A percentile compares a stretch with the other conserved stretches of the same genome.
Conservation (phyloP, 1,284 basidiomycete genomes). For the Microbotryum lychnidis-dioicae region DNA sequence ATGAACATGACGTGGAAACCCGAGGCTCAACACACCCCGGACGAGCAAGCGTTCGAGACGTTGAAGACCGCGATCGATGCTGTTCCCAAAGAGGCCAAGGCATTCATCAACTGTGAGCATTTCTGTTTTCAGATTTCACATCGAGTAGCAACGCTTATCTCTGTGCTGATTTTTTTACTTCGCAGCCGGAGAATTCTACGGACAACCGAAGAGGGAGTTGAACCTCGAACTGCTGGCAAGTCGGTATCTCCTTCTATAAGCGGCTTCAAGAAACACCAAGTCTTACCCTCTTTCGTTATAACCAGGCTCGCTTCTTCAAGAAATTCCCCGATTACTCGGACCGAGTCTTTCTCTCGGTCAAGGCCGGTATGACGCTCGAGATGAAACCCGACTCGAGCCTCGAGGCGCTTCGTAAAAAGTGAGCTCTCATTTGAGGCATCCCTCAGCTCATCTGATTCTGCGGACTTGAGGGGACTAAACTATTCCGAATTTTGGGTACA, state of each 20-base stretch:
- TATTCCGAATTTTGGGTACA: too few species aligned
- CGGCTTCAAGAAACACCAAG: too few species aligned
- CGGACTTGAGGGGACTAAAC: too few species aligned
- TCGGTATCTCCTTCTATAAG: background rate
- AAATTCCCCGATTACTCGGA: constrained; percentile 32
- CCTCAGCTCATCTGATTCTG: too few species aligned
- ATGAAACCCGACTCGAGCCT: constrained; percentile 22
- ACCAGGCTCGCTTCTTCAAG: constrained; percentile 31
- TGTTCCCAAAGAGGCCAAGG: background rate
- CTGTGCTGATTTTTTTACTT: too few species aligned
- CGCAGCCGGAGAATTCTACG: constrained; percentile 31
- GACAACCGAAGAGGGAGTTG: constrained; percentile 8
- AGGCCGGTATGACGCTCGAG: constrained; percentile 30
- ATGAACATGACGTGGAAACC: constrained; percentile 18
- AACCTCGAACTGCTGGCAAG: constrained; percentile 28
- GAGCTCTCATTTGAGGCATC: background rate
- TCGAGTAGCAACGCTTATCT: background rate
- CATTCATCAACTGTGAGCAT: background rate
- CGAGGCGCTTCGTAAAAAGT: constrained; percentile 27
- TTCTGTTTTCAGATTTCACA: background rate
- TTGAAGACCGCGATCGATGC: constrained; percentile 23
- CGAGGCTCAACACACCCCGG: constrained; percentile 14
- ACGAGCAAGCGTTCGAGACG: constrained; percentile 32
- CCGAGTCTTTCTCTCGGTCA: constrained; percentile 34
- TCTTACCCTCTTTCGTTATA: background rate